phyloP scores from a whole-genome alignment of 2,329 filamentous ascomycete species.

The Microdochium nivale region DNA sequence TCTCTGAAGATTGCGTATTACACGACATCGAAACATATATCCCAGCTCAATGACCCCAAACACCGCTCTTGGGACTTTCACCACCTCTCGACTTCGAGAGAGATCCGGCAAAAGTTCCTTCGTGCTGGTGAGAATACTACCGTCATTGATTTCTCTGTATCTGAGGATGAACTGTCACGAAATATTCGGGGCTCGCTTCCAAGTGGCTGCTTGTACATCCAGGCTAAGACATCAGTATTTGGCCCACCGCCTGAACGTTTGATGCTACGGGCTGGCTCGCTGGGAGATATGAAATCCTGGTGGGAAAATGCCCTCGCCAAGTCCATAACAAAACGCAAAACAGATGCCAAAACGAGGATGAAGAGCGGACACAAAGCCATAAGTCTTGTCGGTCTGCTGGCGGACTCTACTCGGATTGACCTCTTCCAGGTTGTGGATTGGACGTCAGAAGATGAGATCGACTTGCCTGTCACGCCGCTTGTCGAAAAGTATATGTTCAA shows the following conservation, averaged over 20 bases:
- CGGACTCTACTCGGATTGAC: neutral
- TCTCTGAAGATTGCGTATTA: neutral
- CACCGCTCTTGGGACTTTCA: neutral
- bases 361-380: neutral
- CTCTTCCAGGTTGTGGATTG: neutral
- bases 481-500: conserved; percentile 1
- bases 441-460: neutral
- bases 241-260: neutral
- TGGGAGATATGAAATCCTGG: neutral
- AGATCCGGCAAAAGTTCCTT: neutral
- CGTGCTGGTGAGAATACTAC: neutral
- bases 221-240: neutral
- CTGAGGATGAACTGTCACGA: neutral
- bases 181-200: neutral
- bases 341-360: neutral
- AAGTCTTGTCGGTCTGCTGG: neutral
- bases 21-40: neutral
- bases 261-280: neutral
- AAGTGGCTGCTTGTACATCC: neutral
- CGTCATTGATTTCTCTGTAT: neutral
- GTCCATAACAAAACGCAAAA: neutral
- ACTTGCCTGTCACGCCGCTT: neutral
- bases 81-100: neutral
- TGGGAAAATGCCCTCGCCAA: neutral
- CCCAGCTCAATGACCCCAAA: neutral